Conservation (phyloP, 2,329 filamentous ascomycete species). For the Lecanosticta acicola region DNA sequence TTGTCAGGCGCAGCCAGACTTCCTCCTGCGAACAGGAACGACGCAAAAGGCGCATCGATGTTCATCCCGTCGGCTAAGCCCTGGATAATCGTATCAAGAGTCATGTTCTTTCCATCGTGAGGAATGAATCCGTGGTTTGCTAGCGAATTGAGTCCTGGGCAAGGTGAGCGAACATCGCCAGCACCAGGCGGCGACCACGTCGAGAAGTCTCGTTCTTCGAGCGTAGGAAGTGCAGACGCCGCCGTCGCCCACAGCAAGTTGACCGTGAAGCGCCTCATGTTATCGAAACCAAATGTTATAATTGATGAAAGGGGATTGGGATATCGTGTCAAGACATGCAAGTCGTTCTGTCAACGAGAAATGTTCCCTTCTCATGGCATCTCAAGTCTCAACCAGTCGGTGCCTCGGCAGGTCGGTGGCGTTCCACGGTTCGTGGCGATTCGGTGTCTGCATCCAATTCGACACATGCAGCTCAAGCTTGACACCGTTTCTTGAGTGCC, state of each 20-base stretch:
- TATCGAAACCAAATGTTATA: too few relatives aligned
- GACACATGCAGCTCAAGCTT: background rate
- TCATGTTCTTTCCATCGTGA: conserved; percentile 22
- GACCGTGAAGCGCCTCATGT: background rate
- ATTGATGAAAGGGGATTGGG: too few relatives aligned
- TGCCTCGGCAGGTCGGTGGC: background rate
- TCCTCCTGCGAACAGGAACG: conserved; percentile 19
- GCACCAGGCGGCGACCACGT: background rate
- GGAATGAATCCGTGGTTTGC: conserved; percentile 25
- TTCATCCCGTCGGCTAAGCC: conserved; percentile 22
- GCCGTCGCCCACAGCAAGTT: background rate
- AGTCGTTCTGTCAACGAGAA: background rate
- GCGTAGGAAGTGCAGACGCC: background rate
- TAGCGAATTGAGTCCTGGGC: conserved; percentile 26
- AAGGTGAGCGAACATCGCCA: conserved; percentile 22
- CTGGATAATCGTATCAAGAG: conserved; percentile 16
- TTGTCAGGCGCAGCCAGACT: conserved; percentile 17
- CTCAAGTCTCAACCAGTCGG: background rate
- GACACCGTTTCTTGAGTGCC: background rate
- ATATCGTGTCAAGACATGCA: too few relatives aligned
- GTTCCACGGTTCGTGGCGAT: background rate
- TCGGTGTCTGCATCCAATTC: background rate
- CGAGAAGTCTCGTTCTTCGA: background rate
- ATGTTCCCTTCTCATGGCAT: background rate
- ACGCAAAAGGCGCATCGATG: conserved; percentile 24